These are phyloP conservation scores for Phytopythium kandeliae DNA, from an alignment of 352 stramenopile species.

Conservation along the genomic window DNA sequence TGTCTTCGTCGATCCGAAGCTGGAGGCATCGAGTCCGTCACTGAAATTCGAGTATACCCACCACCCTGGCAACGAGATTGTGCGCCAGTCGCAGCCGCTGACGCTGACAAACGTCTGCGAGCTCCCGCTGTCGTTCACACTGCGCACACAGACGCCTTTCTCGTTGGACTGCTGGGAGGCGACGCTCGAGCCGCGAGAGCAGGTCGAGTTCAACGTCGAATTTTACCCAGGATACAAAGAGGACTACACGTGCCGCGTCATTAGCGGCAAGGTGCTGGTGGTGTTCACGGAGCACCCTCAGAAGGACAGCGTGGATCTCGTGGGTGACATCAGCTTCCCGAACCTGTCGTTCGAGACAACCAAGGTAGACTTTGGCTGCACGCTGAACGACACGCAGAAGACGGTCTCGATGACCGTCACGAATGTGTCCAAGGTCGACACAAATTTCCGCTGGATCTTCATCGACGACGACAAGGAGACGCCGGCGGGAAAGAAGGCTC, in stretches of 20 bases:
- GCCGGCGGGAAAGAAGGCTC: conserved; percentile 55
- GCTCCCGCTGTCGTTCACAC: conserved; percentile 87
- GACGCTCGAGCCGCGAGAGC: conserved; percentile 73
- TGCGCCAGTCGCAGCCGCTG: conserved; percentile 65
- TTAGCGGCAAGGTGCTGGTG: conserved; percentile 82
- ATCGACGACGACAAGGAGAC: conserved; percentile 88
- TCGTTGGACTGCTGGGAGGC: conserved; percentile 90
- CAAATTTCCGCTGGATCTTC: conserved; percentile 91
- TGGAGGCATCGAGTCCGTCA: conserved; percentile 63
- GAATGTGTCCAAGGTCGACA: conserved; percentile 90
- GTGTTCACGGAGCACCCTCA: conserved; percentile 88
- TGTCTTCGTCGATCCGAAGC: conserved; percentile 88
- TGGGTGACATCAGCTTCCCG: conserved; percentile 92
- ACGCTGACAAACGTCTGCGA: conserved; percentile 85
- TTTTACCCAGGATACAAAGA: conserved; percentile 93
- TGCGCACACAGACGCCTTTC: conserved; percentile 90
- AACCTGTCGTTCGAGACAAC: conserved; percentile 91
- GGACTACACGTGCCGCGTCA: conserved; percentile 84
- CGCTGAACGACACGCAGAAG: conserved; percentile 95
- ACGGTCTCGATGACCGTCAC: conserved; percentile 78
- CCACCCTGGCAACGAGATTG: conserved; percentile 53
- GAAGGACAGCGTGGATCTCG: conserved; percentile 83
- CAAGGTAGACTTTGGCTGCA: conserved; percentile 92
- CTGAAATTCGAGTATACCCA: conserved; percentile 89
- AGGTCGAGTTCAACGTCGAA: conserved; percentile 78